Conservation (phyloP, 2,329 filamentous ascomycete genomes). For the Capronia americana region DNA sequence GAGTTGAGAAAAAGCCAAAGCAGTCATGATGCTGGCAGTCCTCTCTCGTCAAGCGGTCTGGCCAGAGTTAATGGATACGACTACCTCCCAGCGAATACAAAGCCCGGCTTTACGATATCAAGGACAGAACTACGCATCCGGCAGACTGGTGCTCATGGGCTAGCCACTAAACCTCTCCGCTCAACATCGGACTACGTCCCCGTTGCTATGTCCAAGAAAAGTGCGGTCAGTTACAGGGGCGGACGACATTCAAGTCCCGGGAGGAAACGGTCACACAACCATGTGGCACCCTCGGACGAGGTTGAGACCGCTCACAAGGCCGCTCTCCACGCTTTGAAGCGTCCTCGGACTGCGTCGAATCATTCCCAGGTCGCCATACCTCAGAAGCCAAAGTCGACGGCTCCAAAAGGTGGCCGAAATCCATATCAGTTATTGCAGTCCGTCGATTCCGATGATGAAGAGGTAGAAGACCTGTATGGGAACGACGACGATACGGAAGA, state of each 20-base stretch:
- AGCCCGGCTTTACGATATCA: constrained; percentile 50
- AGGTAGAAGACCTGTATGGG: constrained; percentile 14
- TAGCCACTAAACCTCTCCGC: constrained; percentile 51
- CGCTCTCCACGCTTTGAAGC: constrained; percentile 16
- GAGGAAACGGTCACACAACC: constrained; percentile 28
- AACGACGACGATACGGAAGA: background rate
- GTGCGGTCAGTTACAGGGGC: constrained; percentile 27
- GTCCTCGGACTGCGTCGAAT: constrained; percentile 14
- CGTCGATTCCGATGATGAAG: constrained; percentile 21
- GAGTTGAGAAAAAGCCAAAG: constrained; percentile 43
- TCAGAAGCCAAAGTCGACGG: constrained; percentile 7
- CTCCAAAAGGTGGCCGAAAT: constrained; percentile 8
- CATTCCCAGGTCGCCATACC: background rate
- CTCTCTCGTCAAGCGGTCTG: constrained; percentile 32
- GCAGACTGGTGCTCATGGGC: constrained; percentile 49
- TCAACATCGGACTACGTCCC: constrained; percentile 35
- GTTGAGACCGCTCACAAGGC: background rate
- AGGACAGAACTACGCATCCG: constrained; percentile 53
- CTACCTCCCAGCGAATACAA: constrained; percentile 47
- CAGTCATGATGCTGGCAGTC: constrained; percentile 20
- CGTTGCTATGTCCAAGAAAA: constrained; percentile 39
- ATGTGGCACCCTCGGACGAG: constrained; percentile 18
- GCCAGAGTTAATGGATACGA: constrained; percentile 48
- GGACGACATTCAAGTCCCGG: constrained; percentile 23
- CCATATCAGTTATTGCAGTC: constrained; percentile 23